Evolutionary conservation across 2,329 filamentous ascomycete genomes (phyloP).

Genomic region (Diplodia intermedia): DNA sequence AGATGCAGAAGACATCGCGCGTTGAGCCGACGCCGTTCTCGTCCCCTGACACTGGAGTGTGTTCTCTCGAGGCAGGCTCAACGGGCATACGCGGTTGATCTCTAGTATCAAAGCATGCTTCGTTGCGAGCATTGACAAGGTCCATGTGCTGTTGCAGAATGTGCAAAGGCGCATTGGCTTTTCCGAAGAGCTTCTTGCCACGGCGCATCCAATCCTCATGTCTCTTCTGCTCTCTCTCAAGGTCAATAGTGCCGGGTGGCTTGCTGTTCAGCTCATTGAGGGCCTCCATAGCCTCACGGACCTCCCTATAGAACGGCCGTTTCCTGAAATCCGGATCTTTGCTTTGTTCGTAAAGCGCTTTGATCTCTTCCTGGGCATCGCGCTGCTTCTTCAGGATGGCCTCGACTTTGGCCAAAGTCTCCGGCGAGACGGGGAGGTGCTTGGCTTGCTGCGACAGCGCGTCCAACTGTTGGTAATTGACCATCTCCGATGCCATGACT

Average conservation of each 20-base stretch:
- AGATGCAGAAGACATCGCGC: slow-evolving; percentile 95
- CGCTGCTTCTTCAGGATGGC: slow-evolving; percentile 94
- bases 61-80: slow-evolving; percentile 88
- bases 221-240: slow-evolving; percentile 91
- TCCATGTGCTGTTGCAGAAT: slow-evolving; percentile 95
- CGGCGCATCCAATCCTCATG: slow-evolving; percentile 99
- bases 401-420: slow-evolving; percentile 83
- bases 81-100: slow-evolving; percentile 90
- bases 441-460: slow-evolving; percentile 85
- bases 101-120: slow-evolving; percentile 87
- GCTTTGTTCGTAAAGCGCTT: slow-evolving; percentile 79
- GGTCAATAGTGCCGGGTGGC: slow-evolving; percentile 85
- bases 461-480: slow-evolving; percentile 94
- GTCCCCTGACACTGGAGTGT: slow-evolving; percentile 62
- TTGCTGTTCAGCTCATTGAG: slow-evolving; percentile 91
- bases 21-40: slow-evolving; percentile 56
- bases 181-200: slow-evolving; percentile 96
- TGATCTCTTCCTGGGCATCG: slow-evolving; percentile 87
- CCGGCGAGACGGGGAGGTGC: slow-evolving; percentile 78
- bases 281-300: slow-evolving; percentile 87
- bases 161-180: slow-evolving; percentile 95
- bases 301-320: slow-evolving; percentile 85
- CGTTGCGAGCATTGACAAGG: slow-evolving; percentile 87
- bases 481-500: slow-evolving; percentile 85
- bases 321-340: slow-evolving; percentile 76